Percentiles rank a stretch among this genome's conserved stretches.
Conservation (phyloP, 169 alveolate genomes). For the Plasmodium adleri region DNA sequence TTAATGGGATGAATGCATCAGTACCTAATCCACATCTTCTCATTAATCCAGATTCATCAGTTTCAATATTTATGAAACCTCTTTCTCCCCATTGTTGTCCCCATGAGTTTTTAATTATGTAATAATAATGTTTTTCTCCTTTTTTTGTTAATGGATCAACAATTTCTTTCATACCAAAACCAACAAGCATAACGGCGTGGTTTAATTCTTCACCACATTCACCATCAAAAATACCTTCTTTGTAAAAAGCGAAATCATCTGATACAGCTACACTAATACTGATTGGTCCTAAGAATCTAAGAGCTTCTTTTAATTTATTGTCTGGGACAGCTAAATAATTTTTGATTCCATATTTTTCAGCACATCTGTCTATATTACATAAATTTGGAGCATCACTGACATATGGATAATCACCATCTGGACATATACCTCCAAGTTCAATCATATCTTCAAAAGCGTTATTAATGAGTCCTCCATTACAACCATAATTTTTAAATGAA, state of each 20-base stretch:
- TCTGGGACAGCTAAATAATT: slow-evolving; percentile 29
- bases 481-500: slow-evolving; percentile 81
- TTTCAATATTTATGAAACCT: neutral
- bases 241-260: slow-evolving; percentile 87
- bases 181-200: slow-evolving; percentile 90
- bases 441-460: slow-evolving; percentile 86
- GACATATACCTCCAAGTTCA: slow-evolving; percentile 79
- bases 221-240: slow-evolving; percentile 83
- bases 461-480: slow-evolving; percentile 90
- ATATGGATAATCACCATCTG: slow-evolving; percentile 84
- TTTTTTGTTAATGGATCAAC: slow-evolving; percentile 9
- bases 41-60: slow-evolving; percentile 10
- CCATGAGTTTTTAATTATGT: slow-evolving; percentile 15
- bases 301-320: slow-evolving; percentile 76
- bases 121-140: slow-evolving; percentile 2
- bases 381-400: slow-evolving; percentile 42
- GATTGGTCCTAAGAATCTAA: slow-evolving; percentile 83
- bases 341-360: slow-evolving; percentile 28
- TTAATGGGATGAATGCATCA: slow-evolving; percentile 24
- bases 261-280: slow-evolving; percentile 92
- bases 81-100: slow-evolving; percentile 15
- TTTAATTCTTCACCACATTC: slow-evolving; percentile 80
- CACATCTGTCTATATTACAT: slow-evolving; percentile 72
- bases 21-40: slow-evolving; percentile 26
- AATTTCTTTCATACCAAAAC: slow-evolving; percentile 82